phyloP scores from a whole-genome alignment of 176 grass and related monocot species.

The Raddia guianensis region DNA sequence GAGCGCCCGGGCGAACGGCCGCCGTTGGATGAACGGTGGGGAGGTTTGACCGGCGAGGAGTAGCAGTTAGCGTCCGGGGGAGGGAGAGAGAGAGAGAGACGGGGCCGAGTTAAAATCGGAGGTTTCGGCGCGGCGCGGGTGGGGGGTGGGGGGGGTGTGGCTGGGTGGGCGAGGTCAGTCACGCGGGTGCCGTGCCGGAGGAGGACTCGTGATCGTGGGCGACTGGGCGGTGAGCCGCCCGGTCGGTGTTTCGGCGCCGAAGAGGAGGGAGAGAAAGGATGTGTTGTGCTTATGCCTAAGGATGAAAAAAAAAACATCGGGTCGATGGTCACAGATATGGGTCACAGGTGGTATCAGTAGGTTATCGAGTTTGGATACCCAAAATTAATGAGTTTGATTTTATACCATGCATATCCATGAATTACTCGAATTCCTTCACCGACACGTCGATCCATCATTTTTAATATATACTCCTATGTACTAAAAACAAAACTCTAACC shows the following conservation, averaged over 20 bases:
- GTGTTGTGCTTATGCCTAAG: too few relatives aligned
- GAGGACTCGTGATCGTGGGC: not conserved
- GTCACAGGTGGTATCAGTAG: too few relatives aligned
- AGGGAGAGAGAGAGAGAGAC: not conserved
- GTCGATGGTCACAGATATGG: too few relatives aligned
- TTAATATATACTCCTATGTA: too few relatives aligned
- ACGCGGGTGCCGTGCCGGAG: not conserved
- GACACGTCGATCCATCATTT: too few relatives aligned
- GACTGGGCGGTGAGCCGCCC: slow-evolving; percentile 11
- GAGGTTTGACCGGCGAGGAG: slow-evolving; percentile 53
- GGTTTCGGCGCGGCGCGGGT: slow-evolving; percentile 13
- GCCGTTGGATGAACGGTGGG: slow-evolving; percentile 73
- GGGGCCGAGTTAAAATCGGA: slow-evolving; percentile 35
- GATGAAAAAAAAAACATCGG: too few relatives aligned
- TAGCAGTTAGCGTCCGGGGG: not conserved
- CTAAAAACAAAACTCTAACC: too few relatives aligned
- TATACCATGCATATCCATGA: too few relatives aligned
- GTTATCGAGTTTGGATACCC: too few relatives aligned
- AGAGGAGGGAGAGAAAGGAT: not conserved
- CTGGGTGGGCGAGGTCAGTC: not conserved
- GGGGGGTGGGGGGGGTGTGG: too few relatives aligned
- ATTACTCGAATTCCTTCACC: too few relatives aligned
- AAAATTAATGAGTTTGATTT: too few relatives aligned
- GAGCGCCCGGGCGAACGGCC: slow-evolving; percentile 48
- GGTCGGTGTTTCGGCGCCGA: slow-evolving; percentile 4